Percentiles rank a stretch among this genome's conserved stretches.
These are phyloP conservation scores for Berberis thunbergii DNA, from an alignment of 164 flowering plant species.

Conservation along the genomic window DNA sequence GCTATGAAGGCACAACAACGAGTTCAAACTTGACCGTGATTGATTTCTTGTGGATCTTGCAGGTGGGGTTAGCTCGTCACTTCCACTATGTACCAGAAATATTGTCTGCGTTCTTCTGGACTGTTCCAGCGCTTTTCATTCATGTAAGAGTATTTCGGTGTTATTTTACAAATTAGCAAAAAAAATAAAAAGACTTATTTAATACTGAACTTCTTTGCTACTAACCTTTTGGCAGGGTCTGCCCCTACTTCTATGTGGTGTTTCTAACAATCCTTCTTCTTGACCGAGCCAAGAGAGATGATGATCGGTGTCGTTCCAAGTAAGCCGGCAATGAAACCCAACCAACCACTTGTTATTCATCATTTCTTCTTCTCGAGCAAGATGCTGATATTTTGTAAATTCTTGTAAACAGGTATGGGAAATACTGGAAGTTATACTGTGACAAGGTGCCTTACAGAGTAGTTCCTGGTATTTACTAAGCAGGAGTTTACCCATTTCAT, in stretches of 20 bases:
- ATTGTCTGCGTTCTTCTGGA: slow-evolving; percentile 86
- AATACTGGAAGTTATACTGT: no score
- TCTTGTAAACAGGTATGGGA: no score
- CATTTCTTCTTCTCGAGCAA: no score
- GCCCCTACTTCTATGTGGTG: slow-evolving; percentile 91
- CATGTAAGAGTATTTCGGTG: slow-evolving; percentile 46
- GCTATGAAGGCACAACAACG: not conserved
- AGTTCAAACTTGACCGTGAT: not conserved
- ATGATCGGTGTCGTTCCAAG: slow-evolving; percentile 88
- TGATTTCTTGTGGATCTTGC: slow-evolving; percentile 8
- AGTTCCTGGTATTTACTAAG: no score
- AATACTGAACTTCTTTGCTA: not conserved
- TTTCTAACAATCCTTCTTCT: slow-evolving; percentile 85
- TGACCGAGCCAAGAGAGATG: slow-evolving; percentile 95
- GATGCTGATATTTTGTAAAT: no score
- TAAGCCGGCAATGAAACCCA: slow-evolving; percentile 28
- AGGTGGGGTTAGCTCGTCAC: slow-evolving; percentile 99
- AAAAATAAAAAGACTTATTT: no score
- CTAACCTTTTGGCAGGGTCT: slow-evolving; percentile 51
- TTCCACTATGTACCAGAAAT: slow-evolving; percentile 98
- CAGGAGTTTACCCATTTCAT: no score
- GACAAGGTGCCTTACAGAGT: no score
- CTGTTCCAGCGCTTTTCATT: slow-evolving; percentile 80
- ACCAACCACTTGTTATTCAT: no score
- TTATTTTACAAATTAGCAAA: no score